Base-by-base conservation (phyloP, 2,329 filamentous ascomycete species). In the Salinomyces thailandicus region DNA sequence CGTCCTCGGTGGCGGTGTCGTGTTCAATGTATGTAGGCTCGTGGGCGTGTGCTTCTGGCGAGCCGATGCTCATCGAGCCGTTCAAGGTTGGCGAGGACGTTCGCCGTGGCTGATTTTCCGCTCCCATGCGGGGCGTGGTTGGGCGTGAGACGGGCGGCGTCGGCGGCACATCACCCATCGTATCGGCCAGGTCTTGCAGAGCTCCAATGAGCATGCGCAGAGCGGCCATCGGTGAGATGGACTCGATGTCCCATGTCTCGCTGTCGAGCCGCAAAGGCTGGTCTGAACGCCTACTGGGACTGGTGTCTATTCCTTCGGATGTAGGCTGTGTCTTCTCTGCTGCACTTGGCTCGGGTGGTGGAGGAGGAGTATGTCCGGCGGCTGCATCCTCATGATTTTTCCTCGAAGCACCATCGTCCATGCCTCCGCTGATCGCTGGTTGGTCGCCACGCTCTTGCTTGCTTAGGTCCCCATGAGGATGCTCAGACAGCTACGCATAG, bases 91-190 rank as follows among this genome's bases (percentile, higher is more conserved):
- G 30, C 5, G 51, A 50, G 7, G 50, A 48, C 2, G 33, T 34
- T 8, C 26, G 33, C 19, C 26, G 41, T 13, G 35, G 66, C 72
- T 71, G 69, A 35, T 31, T 40, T 12, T 22, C 20, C 9, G 16
- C 29, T 54, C 78, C 79, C 52, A 79, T 75, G 53, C 77, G 68
- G 15, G 80, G 77, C n/a, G 77, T 72, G 2, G 70, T 71, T 0
- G 75, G 74, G 16, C 69, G 71, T 36, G 70, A 71, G 2, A 79
- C 72, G 4, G 81, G 80, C 37, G 81, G 83, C n/a, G 80, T 91
- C 12, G 81, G 81, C 15, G 83, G 84, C 9, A 91, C 69, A 52
- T 93, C 84, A 53, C 83, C 81, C 2, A 81, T 84, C 40, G 79
- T 68, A 44, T 73, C 72, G 18, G 85, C 79, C 35, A 91, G 69